These are phyloP conservation scores for Zangia roseola DNA, from an alignment of 768 basidiomycete genomes.

Conservation along the genomic window DNA sequence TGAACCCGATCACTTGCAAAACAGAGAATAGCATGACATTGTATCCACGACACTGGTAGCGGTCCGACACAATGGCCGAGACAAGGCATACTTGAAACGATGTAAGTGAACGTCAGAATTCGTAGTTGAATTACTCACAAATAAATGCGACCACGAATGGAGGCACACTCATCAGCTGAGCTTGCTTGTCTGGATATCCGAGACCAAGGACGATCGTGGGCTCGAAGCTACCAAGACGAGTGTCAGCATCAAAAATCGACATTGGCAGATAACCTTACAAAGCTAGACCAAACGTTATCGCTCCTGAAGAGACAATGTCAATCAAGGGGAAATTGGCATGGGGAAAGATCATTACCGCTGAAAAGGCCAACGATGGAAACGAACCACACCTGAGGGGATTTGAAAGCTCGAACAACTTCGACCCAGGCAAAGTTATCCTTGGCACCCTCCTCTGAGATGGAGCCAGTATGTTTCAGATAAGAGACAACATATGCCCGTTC, in stretches of 20 bases:
- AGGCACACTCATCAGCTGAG: slow-evolving; percentile 62
- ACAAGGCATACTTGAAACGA: slow-evolving; percentile 33
- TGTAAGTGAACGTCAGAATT: not conserved
- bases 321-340: slow-evolving; percentile 2
- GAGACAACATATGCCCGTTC: slow-evolving; percentile 49
- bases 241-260: slow-evolving; percentile 35
- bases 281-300: slow-evolving; percentile 10
- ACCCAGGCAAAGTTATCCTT: slow-evolving; percentile 53
- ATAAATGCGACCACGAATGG: slow-evolving; percentile 51
- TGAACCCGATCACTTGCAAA: slow-evolving; percentile 35
- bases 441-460: slow-evolving; percentile 41
- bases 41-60: slow-evolving; percentile 49
- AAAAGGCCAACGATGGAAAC: slow-evolving; percentile 51
- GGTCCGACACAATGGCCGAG: slow-evolving; percentile 51
- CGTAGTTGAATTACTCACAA: slow-evolving; percentile 29
- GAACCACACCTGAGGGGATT: slow-evolving; percentile 55
- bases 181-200: slow-evolving; percentile 50
- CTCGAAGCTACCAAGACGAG: slow-evolving; percentile 63
- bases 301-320: slow-evolving; percentile 10
- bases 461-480: slow-evolving; percentile 18
- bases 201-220: slow-evolving; percentile 69
- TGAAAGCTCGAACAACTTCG: slow-evolving; percentile 49
- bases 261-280: slow-evolving; percentile 28
- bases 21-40: slow-evolving; percentile 44
- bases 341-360: slow-evolving; percentile 46